Conservation (phyloP, 129 eudicot genomes). For the Flaveria ramosissima region DNA sequence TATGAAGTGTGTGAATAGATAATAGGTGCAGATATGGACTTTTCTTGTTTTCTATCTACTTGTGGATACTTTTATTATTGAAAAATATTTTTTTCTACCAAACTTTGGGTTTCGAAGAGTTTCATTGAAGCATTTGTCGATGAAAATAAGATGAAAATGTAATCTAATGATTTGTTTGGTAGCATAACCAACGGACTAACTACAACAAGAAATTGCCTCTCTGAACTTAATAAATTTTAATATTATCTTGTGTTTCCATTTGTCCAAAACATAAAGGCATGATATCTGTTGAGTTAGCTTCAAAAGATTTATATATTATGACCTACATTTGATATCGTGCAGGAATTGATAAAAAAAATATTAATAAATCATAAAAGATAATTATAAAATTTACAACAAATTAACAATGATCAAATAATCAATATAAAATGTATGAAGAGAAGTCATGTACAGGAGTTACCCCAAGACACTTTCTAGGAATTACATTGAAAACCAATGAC, state of each 20-base stretch:
- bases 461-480: too few species aligned
- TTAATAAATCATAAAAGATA: too few species aligned
- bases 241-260: neutral
- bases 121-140: neutral
- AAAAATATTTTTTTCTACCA: constrained; percentile 10
- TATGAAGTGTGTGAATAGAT: neutral
- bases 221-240: neutral
- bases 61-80: neutral
- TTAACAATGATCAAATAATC: too few species aligned
- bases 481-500: too few species aligned
- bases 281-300: too few species aligned
- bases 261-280: neutral
- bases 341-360: too few species aligned
- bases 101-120: constrained; percentile 7
- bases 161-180: neutral
- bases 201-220: neutral
- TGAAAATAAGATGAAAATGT: constrained; percentile 4
- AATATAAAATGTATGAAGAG: too few species aligned
- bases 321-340: too few species aligned
- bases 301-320: too few species aligned
- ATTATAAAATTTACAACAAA: too few species aligned
- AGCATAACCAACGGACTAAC: neutral
- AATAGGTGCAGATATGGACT: neutral
- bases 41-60: neutral
- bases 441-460: too few species aligned